Evolutionary conservation across 257 asterid species (phyloP).

Genomic region (Nicotiana attenuata): DNA sequence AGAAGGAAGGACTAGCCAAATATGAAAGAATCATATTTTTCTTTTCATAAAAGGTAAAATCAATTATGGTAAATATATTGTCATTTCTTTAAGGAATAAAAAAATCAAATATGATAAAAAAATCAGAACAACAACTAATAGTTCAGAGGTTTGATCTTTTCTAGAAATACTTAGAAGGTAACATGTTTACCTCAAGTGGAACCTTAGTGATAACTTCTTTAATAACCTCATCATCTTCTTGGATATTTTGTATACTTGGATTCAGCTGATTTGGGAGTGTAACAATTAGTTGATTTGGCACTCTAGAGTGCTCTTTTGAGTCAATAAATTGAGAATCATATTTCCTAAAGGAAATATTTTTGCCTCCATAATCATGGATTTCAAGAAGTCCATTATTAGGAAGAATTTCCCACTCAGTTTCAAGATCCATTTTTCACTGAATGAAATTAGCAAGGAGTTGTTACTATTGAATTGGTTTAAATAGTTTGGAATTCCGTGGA

Average conservation of each 20-base stretch:
- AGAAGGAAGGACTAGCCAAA: too few species aligned
- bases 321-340: constrained; percentile 26
- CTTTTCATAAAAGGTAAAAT: too few species aligned
- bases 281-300: constrained; percentile 24
- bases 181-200: constrained; percentile 18
- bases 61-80: too few species aligned
- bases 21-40: too few species aligned
- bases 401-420: constrained; percentile 72
- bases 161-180: background rate
- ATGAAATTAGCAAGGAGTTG: background rate
- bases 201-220: background rate
- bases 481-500: constrained; percentile 1
- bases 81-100: too few species aligned
- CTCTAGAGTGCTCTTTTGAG: constrained; percentile 9
- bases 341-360: constrained; percentile 40
- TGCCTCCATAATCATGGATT: constrained; percentile 41
- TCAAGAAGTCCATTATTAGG: constrained; percentile 65
- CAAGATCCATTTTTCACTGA: constrained; percentile 37
- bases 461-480: background rate
- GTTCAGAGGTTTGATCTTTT: too few species aligned
- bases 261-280: constrained; percentile 27
- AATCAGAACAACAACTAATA: too few species aligned
- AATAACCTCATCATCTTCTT: constrained; percentile 16
- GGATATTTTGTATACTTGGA: background rate
- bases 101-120: too few species aligned